Conservation (phyloP, 139 green algal genomes). For the Ettlia oleoabundans region DNA sequence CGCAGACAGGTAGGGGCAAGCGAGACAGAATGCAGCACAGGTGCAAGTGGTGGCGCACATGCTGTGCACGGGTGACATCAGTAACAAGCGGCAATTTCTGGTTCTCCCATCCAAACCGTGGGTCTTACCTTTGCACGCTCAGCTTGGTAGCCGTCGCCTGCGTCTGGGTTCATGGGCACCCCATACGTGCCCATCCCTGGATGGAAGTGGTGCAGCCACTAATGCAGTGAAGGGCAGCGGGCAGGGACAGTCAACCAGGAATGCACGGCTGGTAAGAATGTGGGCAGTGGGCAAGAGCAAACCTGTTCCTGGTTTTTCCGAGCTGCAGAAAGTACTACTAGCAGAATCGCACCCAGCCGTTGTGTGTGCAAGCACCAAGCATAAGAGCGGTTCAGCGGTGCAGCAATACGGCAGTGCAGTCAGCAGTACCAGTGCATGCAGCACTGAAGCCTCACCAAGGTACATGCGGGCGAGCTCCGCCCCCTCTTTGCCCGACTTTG, state of each 20-base stretch:
- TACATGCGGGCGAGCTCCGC: constrained; percentile 30
- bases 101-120: not conserved
- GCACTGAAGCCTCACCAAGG: too few species aligned
- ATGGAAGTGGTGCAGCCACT: too few species aligned
- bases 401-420: too few species aligned
- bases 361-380: too few species aligned
- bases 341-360: not conserved
- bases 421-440: too few species aligned
- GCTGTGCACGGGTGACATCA: not conserved
- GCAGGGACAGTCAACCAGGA: not conserved
- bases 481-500: constrained; percentile 3
- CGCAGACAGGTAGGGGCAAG: not conserved
- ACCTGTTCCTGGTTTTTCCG: too few species aligned
- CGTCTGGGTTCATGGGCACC: not conserved
- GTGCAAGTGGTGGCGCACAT: too few species aligned
- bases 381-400: too few species aligned
- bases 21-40: not conserved
- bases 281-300: too few species aligned
- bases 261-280: too few species aligned
- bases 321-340: too few species aligned
- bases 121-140: not conserved
- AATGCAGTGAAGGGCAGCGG: not conserved
- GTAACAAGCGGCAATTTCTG: not conserved
- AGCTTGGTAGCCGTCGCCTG: not conserved
- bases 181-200: constrained; percentile 1